Percentiles rank a stretch among this genome's conserved stretches.
Evolutionary conservation across 768 basidiomycete species (phyloP).

Genomic region (Kwoniella botswanensis): DNA sequence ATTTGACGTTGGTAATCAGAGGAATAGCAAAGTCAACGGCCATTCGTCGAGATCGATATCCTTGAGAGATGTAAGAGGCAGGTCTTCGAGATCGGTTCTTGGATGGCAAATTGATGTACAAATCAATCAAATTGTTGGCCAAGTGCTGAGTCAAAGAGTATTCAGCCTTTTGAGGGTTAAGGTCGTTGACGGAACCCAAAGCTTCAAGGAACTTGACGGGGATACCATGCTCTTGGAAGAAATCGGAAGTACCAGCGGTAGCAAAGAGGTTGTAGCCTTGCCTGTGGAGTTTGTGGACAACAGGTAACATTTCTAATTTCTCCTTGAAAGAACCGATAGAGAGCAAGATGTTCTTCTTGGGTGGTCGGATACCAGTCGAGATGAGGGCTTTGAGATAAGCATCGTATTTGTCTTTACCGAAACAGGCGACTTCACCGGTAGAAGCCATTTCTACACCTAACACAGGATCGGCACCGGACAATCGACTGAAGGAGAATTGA

Average conservation of each 20-base stretch:
- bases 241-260: slow-evolving; percentile 95
- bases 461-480: slow-evolving; percentile 96
- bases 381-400: slow-evolving; percentile 97
- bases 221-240: slow-evolving; percentile 92
- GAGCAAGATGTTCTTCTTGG: slow-evolving; percentile 96
- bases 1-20: slow-evolving; percentile 97
- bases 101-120: slow-evolving; percentile 99
- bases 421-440: slow-evolving; percentile 98
- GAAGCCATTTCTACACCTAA: slow-evolving; percentile 99
- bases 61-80: slow-evolving; percentile 94
- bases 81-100: slow-evolving; percentile 97
- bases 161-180: slow-evolving; percentile 86
- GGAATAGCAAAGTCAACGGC: slow-evolving; percentile 98
- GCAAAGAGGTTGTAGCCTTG: slow-evolving; percentile 97
- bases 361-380: slow-evolving; percentile 90
- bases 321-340: slow-evolving; percentile 97
- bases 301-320: slow-evolving; percentile 93
- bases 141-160: slow-evolving; percentile 97
- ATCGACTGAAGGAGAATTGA: slow-evolving; percentile 97
- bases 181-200: slow-evolving; percentile 67
- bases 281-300: slow-evolving; percentile 89
- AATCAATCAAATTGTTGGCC: slow-evolving; percentile 90
- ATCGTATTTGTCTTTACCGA: slow-evolving; percentile 96
- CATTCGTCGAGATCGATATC: slow-evolving; percentile 95
- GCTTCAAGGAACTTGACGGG: slow-evolving; percentile 97